phyloP scores from a whole-genome alignment of 2,329 filamentous ascomycete species.

The Colletotrichum trifolii region DNA sequence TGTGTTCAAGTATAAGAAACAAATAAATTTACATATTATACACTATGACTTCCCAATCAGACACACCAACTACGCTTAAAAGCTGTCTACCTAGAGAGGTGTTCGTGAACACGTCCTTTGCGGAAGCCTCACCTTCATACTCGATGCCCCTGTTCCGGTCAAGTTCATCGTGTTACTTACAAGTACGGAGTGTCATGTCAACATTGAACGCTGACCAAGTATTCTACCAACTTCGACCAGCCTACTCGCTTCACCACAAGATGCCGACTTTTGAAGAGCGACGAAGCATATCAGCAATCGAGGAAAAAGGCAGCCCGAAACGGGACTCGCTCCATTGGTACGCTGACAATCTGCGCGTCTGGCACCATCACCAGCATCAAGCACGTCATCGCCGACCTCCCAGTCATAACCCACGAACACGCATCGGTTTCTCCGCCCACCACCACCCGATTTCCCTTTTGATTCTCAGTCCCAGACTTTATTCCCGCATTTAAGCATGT shows the following conservation, averaged over 20 bases:
- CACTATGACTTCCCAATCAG: fast-evolving
- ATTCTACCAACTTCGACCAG: no score
- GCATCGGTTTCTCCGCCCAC: constrained; percentile 18
- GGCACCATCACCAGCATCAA: constrained; percentile 28
- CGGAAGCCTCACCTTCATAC: no score
- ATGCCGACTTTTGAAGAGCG: no score
- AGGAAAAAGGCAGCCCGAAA: neutral
- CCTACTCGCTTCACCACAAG: no score
- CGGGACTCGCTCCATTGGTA: neutral
- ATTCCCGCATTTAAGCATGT: constrained; percentile 6
- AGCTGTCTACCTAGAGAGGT: no score
- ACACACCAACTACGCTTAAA: fast-evolving
- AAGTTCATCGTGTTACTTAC: no score
- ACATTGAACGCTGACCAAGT: no score
- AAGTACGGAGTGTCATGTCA: no score
- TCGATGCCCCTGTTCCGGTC: no score
- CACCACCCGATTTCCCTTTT: neutral
- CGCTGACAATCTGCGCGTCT: constrained; percentile 7
- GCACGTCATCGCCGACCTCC: constrained; percentile 24
- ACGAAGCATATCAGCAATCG: neutral
- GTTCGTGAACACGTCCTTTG: no score
- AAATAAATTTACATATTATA: no score
- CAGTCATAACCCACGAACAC: constrained; percentile 1
- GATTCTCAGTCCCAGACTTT: neutral
- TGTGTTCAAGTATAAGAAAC: no score